phyloP scores from a whole-genome alignment of 2,329 filamentous ascomycete genomes.

The Nemania serpens region DNA sequence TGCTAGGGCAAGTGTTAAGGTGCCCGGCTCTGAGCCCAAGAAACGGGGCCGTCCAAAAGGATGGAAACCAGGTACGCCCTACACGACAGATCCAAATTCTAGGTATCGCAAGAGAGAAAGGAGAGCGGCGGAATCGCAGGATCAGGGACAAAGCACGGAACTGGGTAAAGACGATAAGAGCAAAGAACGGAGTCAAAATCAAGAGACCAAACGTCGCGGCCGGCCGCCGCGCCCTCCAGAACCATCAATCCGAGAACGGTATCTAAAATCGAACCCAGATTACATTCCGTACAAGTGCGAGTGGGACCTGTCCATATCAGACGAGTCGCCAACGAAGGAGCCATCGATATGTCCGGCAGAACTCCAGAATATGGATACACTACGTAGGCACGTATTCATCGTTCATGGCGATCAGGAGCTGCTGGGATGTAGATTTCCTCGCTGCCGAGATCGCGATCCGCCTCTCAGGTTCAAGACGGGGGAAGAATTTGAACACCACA shows the following conservation, averaged over 20 bases:
- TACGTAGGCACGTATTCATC: constrained; percentile 57
- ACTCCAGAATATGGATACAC: constrained; percentile 64
- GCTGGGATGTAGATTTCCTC: constrained; percentile 47
- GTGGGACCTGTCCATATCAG: constrained; percentile 48
- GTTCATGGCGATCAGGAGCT: constrained; percentile 49
- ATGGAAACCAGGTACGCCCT: constrained; percentile 46
- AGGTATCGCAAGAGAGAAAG: constrained; percentile 27
- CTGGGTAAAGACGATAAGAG: background rate
- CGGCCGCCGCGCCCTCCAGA: constrained; percentile 48
- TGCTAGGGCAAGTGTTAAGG: constrained; percentile 13
- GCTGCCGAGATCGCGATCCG: constrained; percentile 41
- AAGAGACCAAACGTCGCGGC: constrained; percentile 47
- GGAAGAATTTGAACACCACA: constrained; percentile 52
- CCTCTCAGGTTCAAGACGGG: constrained; percentile 32
- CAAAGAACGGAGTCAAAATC: constrained; percentile 18
- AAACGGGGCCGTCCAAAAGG: constrained; percentile 56
- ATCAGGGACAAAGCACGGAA: background rate
- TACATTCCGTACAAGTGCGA: constrained; percentile 63
- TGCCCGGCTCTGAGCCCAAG: constrained; percentile 29
- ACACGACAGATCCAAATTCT: constrained; percentile 29
- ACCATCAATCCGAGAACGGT: constrained; percentile 48
- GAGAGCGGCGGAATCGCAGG: constrained; percentile 9
- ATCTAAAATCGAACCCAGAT: constrained; percentile 47
- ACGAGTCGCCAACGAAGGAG: constrained; percentile 27
- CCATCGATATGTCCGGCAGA: constrained; percentile 56